These are phyloP conservation scores for Backusella psychrophila DNA, from an alignment of 192 early-diverging fungal species.

Conservation along the genomic window DNA sequence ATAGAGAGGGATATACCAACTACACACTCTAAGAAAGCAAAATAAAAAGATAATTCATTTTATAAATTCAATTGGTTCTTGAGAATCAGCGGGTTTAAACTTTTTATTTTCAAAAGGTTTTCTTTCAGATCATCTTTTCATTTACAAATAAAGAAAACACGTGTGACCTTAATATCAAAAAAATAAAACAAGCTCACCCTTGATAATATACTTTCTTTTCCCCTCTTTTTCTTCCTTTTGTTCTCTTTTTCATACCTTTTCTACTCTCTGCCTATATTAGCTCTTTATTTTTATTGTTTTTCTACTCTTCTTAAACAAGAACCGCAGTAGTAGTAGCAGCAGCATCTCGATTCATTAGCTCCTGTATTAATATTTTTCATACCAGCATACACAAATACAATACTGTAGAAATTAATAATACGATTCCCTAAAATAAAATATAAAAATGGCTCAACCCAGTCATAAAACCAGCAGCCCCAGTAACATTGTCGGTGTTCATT, in stretches of 20 bases:
- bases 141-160: slow-evolving; percentile 1
- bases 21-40: no score
- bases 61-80: background rate
- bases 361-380: background rate
- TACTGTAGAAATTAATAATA: background rate
- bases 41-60: background rate
- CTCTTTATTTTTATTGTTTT: background rate
- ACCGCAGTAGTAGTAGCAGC: background rate
- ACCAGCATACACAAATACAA: background rate
- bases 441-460: background rate
- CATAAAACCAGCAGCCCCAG: slow-evolving; percentile 30
- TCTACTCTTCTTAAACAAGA: no score
- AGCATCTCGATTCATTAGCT: background rate
- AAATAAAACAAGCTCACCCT: background rate
- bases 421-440: background rate
- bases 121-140: background rate
- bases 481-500: slow-evolving; percentile 95
- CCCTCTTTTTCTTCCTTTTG: background rate
- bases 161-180: slow-evolving; percentile 4
- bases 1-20: no score
- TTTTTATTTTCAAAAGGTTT: background rate
- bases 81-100: background rate
- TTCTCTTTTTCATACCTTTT: slow-evolving; percentile 12
- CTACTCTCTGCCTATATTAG: slow-evolving; percentile 4
- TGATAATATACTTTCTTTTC: background rate